A percentile compares a stretch with the other conserved stretches of the same genome.
Conservation (phyloP, 345 rosid genomes). For the Reutealis trisperma region DNA sequence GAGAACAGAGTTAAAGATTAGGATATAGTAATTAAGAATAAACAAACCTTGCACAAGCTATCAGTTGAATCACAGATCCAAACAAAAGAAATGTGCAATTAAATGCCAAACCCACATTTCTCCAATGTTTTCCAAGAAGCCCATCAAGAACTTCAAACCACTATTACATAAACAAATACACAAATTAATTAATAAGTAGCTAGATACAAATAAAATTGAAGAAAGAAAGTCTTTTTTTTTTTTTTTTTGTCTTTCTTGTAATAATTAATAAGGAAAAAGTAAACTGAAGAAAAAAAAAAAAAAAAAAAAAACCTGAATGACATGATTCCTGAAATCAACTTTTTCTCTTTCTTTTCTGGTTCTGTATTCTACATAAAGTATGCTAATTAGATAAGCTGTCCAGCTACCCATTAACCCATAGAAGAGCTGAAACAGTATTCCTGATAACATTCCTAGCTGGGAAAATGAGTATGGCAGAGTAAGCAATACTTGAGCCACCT, state of each 20-base stretch:
- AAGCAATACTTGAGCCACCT: constrained; percentile 99
- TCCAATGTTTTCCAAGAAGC: constrained; percentile 94
- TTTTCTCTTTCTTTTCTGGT: constrained; percentile 95
- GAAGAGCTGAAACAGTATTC: constrained; percentile 89
- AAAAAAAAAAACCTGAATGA: constrained; percentile 64
- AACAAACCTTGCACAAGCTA: constrained; percentile 93
- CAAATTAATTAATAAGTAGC: no score
- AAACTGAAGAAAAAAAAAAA: not conserved
- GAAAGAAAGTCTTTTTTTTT: not conserved
- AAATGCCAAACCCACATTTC: constrained; percentile 98
- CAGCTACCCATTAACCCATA: constrained; percentile 94
- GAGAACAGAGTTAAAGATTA: constrained; percentile 5
- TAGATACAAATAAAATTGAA: not conserved
- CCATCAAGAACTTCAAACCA: constrained; percentile 99
- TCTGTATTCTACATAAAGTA: constrained; percentile 94
- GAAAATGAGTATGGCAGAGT: constrained; percentile 97
- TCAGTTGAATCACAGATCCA: constrained; percentile 99
- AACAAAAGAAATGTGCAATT: constrained; percentile 98
- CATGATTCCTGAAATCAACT: constrained; percentile 96
- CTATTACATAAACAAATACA: constrained; percentile 24
- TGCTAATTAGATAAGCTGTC: constrained; percentile 95
- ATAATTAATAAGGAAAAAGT: not conserved
- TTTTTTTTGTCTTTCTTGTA: not conserved
- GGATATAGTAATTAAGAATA: not conserved
- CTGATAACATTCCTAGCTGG: constrained; percentile 96